phyloP scores from a whole-genome alignment of 75 land plant species.

The Ceratopteris richardii region DNA sequence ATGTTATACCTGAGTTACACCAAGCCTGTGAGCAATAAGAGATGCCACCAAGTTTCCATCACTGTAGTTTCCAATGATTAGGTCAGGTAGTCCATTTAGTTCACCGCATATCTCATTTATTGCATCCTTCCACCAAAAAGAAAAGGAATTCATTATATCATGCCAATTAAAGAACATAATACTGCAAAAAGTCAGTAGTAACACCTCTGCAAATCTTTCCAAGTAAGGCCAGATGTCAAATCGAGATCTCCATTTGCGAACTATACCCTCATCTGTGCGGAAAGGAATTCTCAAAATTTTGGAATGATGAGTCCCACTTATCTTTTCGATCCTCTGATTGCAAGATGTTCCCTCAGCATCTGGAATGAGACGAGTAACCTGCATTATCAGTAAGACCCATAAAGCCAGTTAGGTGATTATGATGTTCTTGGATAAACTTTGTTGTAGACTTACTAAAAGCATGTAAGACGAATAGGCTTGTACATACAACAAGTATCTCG shows the following conservation, averaged over 20 bases:
- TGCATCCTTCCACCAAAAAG: conserved; percentile 32
- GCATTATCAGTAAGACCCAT: not conserved
- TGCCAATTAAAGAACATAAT: too few species aligned
- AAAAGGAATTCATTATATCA: too few species aligned
- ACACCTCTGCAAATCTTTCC: conserved; percentile 52
- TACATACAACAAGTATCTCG: conserved; percentile 46
- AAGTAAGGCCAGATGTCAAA: conserved; percentile 71
- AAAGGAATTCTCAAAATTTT: conserved; percentile 52
- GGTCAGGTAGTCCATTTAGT: conserved; percentile 47
- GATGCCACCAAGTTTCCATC: conserved; percentile 60
- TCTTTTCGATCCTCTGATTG: conserved; percentile 44
- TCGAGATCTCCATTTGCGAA: conserved; percentile 51
- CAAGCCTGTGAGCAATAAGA: conserved; percentile 38
- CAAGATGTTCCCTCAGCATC: conserved; percentile 55
- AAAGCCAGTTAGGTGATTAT: too few species aligned
- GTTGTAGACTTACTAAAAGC: too few species aligned
- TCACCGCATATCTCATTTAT: conserved; percentile 38
- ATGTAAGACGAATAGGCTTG: not conserved
- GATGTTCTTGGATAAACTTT: too few species aligned
- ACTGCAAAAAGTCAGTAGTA: not conserved
- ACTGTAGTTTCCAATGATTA: conserved; percentile 80
- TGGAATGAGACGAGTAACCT: conserved; percentile 65
- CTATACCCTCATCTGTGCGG: conserved; percentile 35
- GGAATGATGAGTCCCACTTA: conserved; percentile 43
- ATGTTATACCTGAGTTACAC: conserved; percentile 45